Conservation (phyloP, 495 filamentous ascomycete species). For the Friedmanniomyces simplex region DNA sequence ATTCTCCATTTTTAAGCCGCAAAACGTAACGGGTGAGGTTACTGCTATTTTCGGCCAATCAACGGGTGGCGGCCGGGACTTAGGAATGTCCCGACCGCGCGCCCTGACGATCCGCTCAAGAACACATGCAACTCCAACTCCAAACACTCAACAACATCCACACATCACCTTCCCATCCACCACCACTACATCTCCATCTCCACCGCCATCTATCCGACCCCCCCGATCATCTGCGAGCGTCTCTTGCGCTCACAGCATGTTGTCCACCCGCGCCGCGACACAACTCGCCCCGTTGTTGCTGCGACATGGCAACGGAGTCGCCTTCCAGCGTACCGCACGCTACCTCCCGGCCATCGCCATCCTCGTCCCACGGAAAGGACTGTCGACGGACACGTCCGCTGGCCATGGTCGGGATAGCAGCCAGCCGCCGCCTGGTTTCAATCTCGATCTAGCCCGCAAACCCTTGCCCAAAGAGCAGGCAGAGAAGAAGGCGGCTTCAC, state of each 20-base stretch:
- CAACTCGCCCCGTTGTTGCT: constrained; percentile 26
- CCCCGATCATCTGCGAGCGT: neutral
- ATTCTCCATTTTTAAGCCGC: no score
- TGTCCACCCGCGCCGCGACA: neutral
- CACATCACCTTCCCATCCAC: neutral
- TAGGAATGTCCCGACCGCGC: no score
- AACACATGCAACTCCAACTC: no score
- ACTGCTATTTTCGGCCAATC: no score
- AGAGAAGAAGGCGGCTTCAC: constrained; percentile 13
- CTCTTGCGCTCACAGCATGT: neutral
- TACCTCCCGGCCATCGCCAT: constrained; percentile 32
- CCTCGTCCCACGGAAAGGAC: constrained; percentile 24
- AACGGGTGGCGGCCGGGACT: no score
- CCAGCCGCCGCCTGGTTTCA: constrained; percentile 87
- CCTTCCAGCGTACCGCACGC: constrained; percentile 21
- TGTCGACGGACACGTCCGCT: constrained; percentile 58
- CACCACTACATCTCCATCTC: neutral
- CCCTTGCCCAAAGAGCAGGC: constrained; percentile 35
- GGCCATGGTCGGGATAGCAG: constrained; percentile 39
- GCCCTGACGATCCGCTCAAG: neutral
- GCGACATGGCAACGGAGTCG: constrained; percentile 24
- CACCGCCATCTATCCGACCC: neutral
- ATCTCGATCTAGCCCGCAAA: constrained; percentile 80
- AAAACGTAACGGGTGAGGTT: no score
- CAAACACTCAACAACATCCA: neutral